A percentile compares a stretch with the other conserved stretches of the same genome.
phyloP scores from a whole-genome alignment of 2,329 filamentous ascomycete species.

The Endothia cerciana region DNA sequence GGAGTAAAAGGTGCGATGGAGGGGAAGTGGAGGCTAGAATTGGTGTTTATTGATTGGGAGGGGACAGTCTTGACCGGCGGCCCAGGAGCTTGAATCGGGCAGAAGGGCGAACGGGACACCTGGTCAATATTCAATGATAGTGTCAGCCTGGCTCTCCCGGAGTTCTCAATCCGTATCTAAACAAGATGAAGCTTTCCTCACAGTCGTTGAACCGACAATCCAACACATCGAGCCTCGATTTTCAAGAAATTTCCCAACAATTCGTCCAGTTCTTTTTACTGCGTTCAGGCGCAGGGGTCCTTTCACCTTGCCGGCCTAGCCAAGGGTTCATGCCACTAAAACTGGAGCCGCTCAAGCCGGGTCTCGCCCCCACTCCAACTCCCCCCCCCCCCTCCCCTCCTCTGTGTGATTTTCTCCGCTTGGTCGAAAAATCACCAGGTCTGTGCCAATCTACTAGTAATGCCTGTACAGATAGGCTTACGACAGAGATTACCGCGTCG shows the following conservation, averaged over 20 bases:
- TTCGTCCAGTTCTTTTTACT: conserved; percentile 24
- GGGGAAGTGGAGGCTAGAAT: conserved; percentile 5
- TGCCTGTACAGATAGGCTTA: not conserved
- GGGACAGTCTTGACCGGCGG: conserved; percentile 5
- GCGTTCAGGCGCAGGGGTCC: conserved; percentile 18
- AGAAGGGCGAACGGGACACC: not conserved
- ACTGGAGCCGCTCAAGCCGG: conserved; percentile 13
- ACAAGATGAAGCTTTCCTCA: conserved; percentile 4
- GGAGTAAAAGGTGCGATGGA: conserved; percentile 2
- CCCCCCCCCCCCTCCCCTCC: not conserved
- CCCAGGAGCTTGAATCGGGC: conserved; percentile 2
- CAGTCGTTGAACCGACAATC: conserved; percentile 12
- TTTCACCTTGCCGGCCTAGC: conserved; percentile 6
- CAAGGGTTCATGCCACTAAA: conserved; percentile 15
- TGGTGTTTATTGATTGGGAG: conserved; percentile 4
- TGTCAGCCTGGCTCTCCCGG: not conserved
- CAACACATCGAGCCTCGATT: conserved; percentile 10
- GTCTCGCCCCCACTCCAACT: conserved; percentile 18
- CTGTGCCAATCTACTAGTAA: not conserved
- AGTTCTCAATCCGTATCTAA: not conserved
- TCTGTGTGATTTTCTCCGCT: conserved; percentile 4
- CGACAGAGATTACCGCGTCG: not conserved
- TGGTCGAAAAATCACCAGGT: conserved; percentile 18
- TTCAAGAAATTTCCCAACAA: conserved; percentile 23
- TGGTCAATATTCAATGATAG: not conserved